These are phyloP conservation scores for Eruca vesicaria DNA, from an alignment of 441 rosid genomes.

Conservation along the genomic window DNA sequence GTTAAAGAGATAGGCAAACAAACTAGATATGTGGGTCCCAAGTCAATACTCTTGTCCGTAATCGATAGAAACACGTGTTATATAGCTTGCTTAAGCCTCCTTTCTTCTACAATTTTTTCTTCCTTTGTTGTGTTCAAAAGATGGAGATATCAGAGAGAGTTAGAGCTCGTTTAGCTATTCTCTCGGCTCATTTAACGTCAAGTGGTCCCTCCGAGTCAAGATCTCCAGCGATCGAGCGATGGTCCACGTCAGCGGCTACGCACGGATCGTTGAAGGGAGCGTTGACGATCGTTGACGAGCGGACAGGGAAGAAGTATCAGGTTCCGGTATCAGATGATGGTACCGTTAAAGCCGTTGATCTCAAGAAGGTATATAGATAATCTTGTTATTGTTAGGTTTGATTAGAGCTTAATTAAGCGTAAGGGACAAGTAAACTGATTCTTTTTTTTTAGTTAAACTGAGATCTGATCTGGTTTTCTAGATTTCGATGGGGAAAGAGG, in stretches of 20 bases:
- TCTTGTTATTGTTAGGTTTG: neutral
- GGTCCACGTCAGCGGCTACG: slow-evolving; percentile 48
- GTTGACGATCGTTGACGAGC: slow-evolving; percentile 64
- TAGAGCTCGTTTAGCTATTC: slow-evolving; percentile 60
- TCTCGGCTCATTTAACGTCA: slow-evolving; percentile 55
- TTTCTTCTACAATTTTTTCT: neutral
- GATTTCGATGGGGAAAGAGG: slow-evolving; percentile 67
- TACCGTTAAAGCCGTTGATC: slow-evolving; percentile 70
- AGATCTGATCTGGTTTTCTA: slow-evolving; percentile 16
- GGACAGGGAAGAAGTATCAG: slow-evolving; percentile 63
- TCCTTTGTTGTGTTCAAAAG: neutral
- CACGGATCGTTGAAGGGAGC: slow-evolving; percentile 50
- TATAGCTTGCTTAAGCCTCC: neutral
- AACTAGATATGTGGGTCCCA: slow-evolving; percentile 14
- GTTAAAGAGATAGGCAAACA: neutral
- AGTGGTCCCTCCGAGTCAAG: neutral
- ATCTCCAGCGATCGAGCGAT: slow-evolving; percentile 44
- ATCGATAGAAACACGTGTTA: neutral
- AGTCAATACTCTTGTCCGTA: neutral
- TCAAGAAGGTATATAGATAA: slow-evolving; percentile 55
- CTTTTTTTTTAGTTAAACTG: neutral
- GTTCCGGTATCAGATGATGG: slow-evolving; percentile 57
- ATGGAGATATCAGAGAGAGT: slow-evolving; percentile 19
- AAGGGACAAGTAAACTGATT: neutral
- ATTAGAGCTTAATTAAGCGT: neutral